These are phyloP conservation scores for Calophaca sinica DNA, from an alignment of 306 rosid genomes.

Conservation along the genomic window DNA sequence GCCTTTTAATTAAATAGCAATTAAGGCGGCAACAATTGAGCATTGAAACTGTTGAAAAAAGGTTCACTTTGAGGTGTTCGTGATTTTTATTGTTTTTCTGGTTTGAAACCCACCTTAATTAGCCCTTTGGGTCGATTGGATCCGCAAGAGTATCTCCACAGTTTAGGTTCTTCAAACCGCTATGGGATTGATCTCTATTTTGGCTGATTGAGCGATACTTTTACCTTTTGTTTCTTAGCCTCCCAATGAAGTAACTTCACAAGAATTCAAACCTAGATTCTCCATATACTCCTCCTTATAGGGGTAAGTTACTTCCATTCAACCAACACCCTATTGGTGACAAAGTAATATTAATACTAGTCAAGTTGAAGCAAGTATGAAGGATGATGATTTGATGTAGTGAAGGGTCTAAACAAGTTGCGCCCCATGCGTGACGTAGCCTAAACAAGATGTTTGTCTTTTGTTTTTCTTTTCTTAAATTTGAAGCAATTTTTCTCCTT, in stretches of 20 bases:
- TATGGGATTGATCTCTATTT: too few relatives aligned
- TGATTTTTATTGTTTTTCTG: too few relatives aligned
- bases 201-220: too few relatives aligned
- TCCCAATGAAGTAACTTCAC: too few relatives aligned
- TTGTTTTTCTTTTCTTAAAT: constrained; percentile 2
- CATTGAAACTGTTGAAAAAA: constrained; percentile 14
- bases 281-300: too few relatives aligned
- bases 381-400: background rate
- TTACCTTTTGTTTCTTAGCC: too few relatives aligned
- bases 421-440: background rate
- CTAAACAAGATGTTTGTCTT: constrained; percentile 21
- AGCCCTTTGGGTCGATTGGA: too few relatives aligned
- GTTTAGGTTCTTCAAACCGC: too few relatives aligned
- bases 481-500: constrained; percentile 28
- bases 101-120: too few relatives aligned
- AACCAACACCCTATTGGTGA: background rate
- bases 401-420: constrained; percentile 27
- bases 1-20: constrained; percentile 33
- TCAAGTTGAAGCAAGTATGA: constrained; percentile 43
- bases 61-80: constrained; percentile 19
- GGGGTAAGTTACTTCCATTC: too few relatives aligned
- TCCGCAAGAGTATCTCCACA: too few relatives aligned
- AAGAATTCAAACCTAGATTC: too few relatives aligned
- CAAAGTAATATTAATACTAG: background rate
- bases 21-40: background rate